Conservation (phyloP, 306 rosid species). For the Dalbergia cultrata region DNA sequence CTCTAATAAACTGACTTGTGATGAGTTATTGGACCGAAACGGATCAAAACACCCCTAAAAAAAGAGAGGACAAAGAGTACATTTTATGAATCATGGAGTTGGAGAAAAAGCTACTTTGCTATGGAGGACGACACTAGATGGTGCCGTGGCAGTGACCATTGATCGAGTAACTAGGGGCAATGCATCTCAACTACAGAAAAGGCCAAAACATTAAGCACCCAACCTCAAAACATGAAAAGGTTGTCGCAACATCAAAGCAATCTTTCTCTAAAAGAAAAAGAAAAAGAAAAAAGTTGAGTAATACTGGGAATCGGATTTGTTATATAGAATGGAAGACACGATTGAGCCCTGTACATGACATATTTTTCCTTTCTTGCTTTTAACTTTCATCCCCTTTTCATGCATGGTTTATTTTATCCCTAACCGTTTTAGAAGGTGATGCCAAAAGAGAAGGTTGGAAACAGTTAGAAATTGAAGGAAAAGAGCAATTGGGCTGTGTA, state of each 20-base stretch:
- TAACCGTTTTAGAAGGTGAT: neutral
- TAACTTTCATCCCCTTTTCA: neutral
- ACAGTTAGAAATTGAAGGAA: neutral
- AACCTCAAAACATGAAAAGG: constrained; percentile 13
- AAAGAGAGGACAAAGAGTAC: constrained; percentile 14
- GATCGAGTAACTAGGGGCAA: constrained; percentile 26
- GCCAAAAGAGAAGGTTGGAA: neutral
- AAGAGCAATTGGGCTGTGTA: constrained; percentile 6
- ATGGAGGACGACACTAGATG: constrained; percentile 26
- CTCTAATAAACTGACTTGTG: too few relatives aligned
- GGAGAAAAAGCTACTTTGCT: constrained; percentile 49
- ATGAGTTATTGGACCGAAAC: too few relatives aligned
- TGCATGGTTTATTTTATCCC: neutral
- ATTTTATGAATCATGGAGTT: constrained; percentile 33
- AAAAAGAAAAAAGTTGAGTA: neutral
- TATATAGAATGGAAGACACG: constrained; percentile 12
- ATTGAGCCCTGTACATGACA: neutral
- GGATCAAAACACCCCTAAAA: too few relatives aligned
- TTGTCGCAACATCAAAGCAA: neutral
- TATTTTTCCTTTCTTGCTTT: neutral
- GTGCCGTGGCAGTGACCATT: constrained; percentile 48
- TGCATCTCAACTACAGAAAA: constrained; percentile 46
- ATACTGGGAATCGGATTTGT: neutral
- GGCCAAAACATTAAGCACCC: neutral
- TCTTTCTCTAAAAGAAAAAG: neutral